These are phyloP conservation scores for Dendrostoma leiphaemia DNA, from an alignment of 2,329 filamentous ascomycete genomes.

Conservation along the genomic window DNA sequence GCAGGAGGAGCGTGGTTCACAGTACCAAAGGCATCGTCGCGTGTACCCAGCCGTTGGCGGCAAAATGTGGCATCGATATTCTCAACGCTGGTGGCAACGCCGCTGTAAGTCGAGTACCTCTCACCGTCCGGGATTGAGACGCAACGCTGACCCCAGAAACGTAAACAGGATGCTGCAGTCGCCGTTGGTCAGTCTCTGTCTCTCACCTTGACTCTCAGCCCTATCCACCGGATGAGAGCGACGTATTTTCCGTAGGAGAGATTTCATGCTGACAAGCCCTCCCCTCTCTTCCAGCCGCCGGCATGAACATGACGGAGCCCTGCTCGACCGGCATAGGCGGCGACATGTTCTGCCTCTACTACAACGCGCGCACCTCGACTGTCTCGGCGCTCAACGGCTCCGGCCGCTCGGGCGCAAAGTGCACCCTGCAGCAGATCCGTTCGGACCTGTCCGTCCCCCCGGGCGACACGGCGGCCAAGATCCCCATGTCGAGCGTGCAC, in stretches of 20 bases:
- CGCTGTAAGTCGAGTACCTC: conserved; percentile 60
- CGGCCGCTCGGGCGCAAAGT: conserved; percentile 72
- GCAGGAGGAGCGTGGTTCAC: conserved; percentile 87
- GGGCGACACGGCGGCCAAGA: conserved; percentile 48
- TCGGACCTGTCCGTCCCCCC: conserved; percentile 58
- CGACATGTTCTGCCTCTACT: conserved; percentile 95
- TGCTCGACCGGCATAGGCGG: conserved; percentile 92
- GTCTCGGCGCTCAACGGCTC: conserved; percentile 90
- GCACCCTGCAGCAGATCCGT: conserved; percentile 68
- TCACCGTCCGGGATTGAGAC: background rate
- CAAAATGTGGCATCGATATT: conserved; percentile 81
- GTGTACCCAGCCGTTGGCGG: conserved; percentile 85
- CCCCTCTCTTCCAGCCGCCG: conserved; percentile 62
- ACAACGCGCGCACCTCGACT: conserved; percentile 76
- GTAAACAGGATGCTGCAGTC: conserved; percentile 81
- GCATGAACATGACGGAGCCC: conserved; percentile 90
- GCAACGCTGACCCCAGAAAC: conserved; percentile 14
- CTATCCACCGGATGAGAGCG: no score
- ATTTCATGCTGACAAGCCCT: background rate
- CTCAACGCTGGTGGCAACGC: conserved; percentile 90
- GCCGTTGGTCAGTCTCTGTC: conserved; percentile 65
- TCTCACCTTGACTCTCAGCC: no score
- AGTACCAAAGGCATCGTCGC: conserved; percentile 90
- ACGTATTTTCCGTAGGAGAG: no score
- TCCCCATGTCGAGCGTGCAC: conserved; percentile 75